phyloP scores from a whole-genome alignment of 139 green algal species.

The Prasinococcaceae sp. region DNA sequence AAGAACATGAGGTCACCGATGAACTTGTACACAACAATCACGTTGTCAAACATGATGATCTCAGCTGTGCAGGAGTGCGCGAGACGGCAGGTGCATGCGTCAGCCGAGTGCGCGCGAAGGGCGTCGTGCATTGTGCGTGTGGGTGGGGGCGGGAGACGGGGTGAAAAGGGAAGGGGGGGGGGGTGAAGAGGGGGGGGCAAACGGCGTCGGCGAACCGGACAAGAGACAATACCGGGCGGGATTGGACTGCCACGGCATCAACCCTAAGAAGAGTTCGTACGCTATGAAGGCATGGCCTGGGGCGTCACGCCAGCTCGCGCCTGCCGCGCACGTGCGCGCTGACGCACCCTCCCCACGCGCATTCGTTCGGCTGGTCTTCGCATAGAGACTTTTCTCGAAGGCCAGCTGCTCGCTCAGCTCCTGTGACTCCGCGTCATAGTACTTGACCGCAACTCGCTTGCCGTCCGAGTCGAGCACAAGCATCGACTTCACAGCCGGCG shows the following conservation, averaged over 20 bases:
- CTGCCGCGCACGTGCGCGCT: no score
- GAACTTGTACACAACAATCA: conserved; percentile 93
- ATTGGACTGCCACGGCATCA: neutral
- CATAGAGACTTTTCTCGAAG: conserved; percentile 86
- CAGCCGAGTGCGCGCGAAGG: no score
- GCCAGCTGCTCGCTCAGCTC: conserved; percentile 61
- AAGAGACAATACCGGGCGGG: no score
- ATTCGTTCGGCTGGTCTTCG: conserved; percentile 80
- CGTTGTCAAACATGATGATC: conserved; percentile 90
- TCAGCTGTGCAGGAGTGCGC: conserved; percentile 85
- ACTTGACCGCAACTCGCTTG: conserved; percentile 95
- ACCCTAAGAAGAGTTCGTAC: neutral
- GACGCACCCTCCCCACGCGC: conserved; percentile 75
- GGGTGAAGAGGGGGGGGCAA: no score
- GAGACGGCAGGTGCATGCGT: no score
- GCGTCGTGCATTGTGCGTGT: no score
- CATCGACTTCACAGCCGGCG: conserved; percentile 78
- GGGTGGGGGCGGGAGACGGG: no score
- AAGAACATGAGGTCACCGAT: conserved; percentile 93
- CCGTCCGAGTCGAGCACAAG: conserved; percentile 90
- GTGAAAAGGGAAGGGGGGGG: no score
- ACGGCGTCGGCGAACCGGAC: no score
- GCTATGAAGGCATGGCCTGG: neutral
- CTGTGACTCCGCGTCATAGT: conserved; percentile 83
- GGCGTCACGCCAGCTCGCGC: no score